Conservation (phyloP, 805 yeast species). For the Scheffersomyces coipomensis region DNA sequence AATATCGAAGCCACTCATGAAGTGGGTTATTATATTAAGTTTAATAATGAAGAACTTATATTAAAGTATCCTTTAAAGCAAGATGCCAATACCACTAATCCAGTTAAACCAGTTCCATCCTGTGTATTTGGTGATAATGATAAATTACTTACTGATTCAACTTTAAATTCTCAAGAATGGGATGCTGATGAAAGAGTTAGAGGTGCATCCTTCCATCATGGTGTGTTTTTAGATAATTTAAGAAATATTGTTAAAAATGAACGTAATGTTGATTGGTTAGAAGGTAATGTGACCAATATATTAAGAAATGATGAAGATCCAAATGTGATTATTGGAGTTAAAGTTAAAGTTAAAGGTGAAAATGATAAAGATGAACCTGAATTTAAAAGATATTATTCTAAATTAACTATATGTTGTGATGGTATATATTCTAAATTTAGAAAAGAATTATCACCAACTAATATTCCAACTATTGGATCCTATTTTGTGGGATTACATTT, state of each 20-base stretch:
- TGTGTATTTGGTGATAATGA: constrained; percentile 62
- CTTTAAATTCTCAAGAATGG: constrained; percentile 51
- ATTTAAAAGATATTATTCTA: constrained; percentile 48
- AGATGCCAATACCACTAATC: constrained; percentile 38
- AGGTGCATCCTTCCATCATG: constrained; percentile 94
- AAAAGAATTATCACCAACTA: constrained; percentile 59
- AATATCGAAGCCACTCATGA: constrained; percentile 75
- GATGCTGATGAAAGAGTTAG: constrained; percentile 55
- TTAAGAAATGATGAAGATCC: constrained; percentile 50
- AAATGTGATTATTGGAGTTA: constrained; percentile 70
- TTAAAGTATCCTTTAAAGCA: constrained; percentile 72
- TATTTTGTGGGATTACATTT: constrained; percentile 85
- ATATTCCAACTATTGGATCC: constrained; percentile 69
- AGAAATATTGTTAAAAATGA: constrained; percentile 68
- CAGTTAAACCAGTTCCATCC: constrained; percentile 49
- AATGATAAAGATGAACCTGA: constrained; percentile 40
- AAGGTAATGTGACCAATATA: constrained; percentile 78
- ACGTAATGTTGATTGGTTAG: constrained; percentile 71
- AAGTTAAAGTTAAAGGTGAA: constrained; percentile 44
- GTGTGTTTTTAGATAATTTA: constrained; percentile 76
- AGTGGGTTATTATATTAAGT: constrained; percentile 79
- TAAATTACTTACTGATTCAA: constrained; percentile 45
- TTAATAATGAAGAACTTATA: constrained; percentile 51
- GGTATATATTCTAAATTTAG: constrained; percentile 94
- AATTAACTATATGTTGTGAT: constrained; percentile 78